A percentile compares a stretch with the other conserved stretches of the same genome.
phyloP scores from a whole-genome alignment of 768 basidiomycete species.

The Terana coerulea region DNA sequence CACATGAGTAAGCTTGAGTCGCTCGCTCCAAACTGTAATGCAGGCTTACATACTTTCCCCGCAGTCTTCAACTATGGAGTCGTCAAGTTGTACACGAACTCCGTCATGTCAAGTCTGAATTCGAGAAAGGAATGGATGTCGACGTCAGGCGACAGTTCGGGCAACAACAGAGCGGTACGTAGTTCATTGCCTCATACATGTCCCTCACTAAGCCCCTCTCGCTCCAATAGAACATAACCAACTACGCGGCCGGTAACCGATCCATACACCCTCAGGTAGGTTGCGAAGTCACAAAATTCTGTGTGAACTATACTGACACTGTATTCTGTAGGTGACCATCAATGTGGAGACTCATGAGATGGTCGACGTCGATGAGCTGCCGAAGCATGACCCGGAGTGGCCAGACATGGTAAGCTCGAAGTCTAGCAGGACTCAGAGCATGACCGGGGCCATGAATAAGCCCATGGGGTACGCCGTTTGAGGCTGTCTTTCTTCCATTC shows the following conservation, averaged over 20 bases:
- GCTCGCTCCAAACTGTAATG: not conserved
- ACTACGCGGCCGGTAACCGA: not conserved
- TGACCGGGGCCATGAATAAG: not conserved
- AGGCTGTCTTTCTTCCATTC: not conserved
- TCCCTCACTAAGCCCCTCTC: not conserved
- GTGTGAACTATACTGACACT: not conserved
- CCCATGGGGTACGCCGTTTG: constrained; percentile 1
- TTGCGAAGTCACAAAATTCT: not conserved
- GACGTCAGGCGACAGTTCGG: not conserved
- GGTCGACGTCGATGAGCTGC: not conserved
- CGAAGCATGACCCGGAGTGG: constrained; percentile 12
- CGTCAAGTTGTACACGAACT: constrained; percentile 12
- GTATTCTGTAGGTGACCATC: constrained; percentile 8
- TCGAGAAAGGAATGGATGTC: constrained; percentile 2
- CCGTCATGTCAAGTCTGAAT: constrained; percentile 14
- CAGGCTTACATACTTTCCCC: not conserved
- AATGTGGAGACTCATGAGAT: constrained; percentile 15
- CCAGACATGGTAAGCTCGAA: constrained; percentile 3
- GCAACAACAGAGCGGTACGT: not conserved
- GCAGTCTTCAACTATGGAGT: constrained; percentile 11
- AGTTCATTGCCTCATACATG: not conserved
- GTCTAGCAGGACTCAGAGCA: not conserved
- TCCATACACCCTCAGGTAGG: not conserved
- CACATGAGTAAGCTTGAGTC: not conserved
- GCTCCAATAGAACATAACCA: not conserved